Evolutionary conservation across 208 protist species (phyloP), one percentile per base, ranked within the genome.

Genomic region (Willaertia magna): DNA sequence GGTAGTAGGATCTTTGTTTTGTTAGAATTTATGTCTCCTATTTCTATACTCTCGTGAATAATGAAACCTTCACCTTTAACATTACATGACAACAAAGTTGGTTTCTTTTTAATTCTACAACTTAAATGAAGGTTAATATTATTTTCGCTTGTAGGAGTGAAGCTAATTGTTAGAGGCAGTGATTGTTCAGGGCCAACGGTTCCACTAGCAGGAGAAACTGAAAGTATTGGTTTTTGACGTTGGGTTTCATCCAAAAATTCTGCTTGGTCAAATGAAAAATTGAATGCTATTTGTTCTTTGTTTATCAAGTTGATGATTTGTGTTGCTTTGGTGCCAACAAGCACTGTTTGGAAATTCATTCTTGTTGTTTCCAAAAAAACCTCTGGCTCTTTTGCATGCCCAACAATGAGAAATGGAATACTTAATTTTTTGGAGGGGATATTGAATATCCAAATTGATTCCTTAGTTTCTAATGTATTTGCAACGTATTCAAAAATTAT

Each of bases 401-500:
- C 97, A 12, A 97, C 94, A 11, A 99, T 88, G 43, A 98, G 79
- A 87, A 99, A 97, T 4, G 95, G 95, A 22, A 98, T 89, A 55
- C 88, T 78, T 52, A 95, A 89, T 26, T 89, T 76, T 11, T 88
- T 74, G 1, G 87, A 84, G 4, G 83, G 88, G 75, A 99, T 96
- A 52, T 89, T 59, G 86, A 99, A 97, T 18, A 86, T 89, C 96
- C 97, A 99, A 88, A 92, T 86, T 43, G 93, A 90, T 88, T 98
- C 96, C 16, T 92, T 89, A 48, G 93, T 85, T 20, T 92, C 91
- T 34, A 97, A 90, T 52, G 89, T 92, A 48, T 96, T 92, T 6
- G 95, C 95, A 26, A 92, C 92, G 88, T 97, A 99, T 82, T 98
- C 95, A 90, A 99, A 98, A 9, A 89, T 88, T 89, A 98, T 96